Percentiles rank a stretch among this genome's conserved stretches.
Evolutionary conservation across 257 asterid species (phyloP).

Genomic region (Forsythia viridissima): DNA sequence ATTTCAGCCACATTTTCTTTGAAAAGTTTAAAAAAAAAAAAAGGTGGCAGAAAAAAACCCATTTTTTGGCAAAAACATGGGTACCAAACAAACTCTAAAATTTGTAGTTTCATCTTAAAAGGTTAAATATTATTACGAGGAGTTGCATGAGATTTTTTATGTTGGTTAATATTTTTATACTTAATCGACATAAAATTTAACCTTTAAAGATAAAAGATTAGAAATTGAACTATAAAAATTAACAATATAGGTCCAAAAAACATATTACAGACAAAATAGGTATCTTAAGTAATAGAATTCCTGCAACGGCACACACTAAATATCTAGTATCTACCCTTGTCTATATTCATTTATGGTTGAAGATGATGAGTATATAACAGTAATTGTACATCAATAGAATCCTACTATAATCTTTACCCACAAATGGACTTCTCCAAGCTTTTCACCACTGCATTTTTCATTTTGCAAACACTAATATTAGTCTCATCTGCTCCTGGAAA

Average conservation of each 20-base stretch:
- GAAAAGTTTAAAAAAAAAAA: no score
- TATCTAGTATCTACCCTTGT: neutral
- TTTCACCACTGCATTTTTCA: conserved; percentile 10
- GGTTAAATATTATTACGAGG: no score
- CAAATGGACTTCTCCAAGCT: conserved; percentile 36
- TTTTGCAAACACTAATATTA: conserved; percentile 25
- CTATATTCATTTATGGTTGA: neutral
- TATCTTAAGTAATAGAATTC: neutral
- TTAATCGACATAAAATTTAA: no score
- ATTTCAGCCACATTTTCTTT: no score
- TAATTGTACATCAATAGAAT: neutral
- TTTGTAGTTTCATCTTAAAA: no score
- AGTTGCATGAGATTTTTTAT: no score
- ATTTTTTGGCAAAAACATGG: no score
- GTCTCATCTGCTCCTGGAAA: conserved; percentile 27
- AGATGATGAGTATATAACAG: neutral
- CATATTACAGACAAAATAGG: neutral
- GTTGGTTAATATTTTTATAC: no score
- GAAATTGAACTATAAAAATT: no score
- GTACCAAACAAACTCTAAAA: no score
- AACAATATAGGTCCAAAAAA: neutral
- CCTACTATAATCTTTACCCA: neutral
- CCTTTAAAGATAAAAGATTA: no score
- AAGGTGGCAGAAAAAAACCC: no score
- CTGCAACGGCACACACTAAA: neutral